phyloP scores from a whole-genome alignment of 2,329 filamentous ascomycete species.

The Penicillium janthinellum region DNA sequence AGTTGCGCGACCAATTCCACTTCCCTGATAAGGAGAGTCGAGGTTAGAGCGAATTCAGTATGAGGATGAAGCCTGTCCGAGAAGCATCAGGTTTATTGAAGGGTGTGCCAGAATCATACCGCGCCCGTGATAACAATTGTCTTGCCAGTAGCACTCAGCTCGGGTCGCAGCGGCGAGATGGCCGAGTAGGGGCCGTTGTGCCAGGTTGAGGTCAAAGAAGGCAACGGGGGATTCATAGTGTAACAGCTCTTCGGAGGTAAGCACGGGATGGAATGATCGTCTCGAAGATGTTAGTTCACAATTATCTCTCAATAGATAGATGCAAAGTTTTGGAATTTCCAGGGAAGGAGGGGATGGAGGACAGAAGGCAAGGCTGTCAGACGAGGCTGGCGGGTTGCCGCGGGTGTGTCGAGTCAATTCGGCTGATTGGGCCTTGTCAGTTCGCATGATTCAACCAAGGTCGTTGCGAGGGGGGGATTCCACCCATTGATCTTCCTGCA shows the following conservation, averaged over 20 bases:
- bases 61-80: no score
- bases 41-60: no score
- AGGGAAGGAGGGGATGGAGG: background rate
- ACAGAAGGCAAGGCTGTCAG: background rate
- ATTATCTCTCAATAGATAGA: background rate
- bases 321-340: background rate
- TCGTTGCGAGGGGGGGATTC: no score
- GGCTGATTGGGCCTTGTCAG: background rate
- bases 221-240: slow-evolving; percentile 53
- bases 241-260: background rate
- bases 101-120: background rate
- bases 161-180: slow-evolving; percentile 32
- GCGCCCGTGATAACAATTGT: slow-evolving; percentile 31
- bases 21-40: background rate
- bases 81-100: no score
- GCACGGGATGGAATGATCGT: background rate
- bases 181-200: slow-evolving; percentile 35
- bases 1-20: slow-evolving; percentile 14
- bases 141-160: slow-evolving; percentile 26
- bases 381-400: background rate
- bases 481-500: no score
- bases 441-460: no score
- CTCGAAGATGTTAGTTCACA: background rate
- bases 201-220: slow-evolving; percentile 38
- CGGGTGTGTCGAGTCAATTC: background rate